Conservation (phyloP, 768 basidiomycete species). For the Leccinellum albellum region DNA sequence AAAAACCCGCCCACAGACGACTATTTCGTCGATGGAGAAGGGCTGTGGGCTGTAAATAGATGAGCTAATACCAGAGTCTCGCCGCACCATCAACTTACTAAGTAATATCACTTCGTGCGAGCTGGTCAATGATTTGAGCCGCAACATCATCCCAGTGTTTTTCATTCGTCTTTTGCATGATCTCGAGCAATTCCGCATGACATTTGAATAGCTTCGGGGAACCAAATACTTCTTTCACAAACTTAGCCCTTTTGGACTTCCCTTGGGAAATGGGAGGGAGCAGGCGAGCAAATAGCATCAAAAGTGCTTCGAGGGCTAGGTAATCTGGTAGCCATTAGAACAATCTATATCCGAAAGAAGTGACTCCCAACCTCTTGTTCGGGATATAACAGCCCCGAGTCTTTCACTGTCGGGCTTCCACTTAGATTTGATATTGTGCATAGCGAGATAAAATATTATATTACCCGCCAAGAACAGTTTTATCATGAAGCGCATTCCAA, state of each 20-base stretch:
- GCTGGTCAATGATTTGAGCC: constrained; percentile 41
- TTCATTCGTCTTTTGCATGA: constrained; percentile 40
- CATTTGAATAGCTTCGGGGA: constrained; percentile 35
- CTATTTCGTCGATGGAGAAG: constrained; percentile 43
- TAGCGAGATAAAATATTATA: constrained; percentile 2
- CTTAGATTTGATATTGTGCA: neutral
- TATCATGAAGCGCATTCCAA: constrained; percentile 43
- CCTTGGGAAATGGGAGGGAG: constrained; percentile 43
- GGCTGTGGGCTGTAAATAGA: constrained; percentile 51
- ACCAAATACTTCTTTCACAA: constrained; percentile 51
- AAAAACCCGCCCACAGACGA: constrained; percentile 32
- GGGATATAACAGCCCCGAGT: constrained; percentile 47
- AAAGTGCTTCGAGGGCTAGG: constrained; percentile 52
- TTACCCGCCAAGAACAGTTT: constrained; percentile 48
- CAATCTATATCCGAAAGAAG: neutral
- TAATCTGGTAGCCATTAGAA: constrained; percentile 39
- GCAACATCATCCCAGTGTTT: constrained; percentile 54
- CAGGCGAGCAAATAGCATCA: constrained; percentile 54
- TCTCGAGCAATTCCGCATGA: constrained; percentile 35
- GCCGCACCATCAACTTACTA: constrained; percentile 39
- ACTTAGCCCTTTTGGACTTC: constrained; percentile 38
- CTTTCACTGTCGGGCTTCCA: constrained; percentile 31
- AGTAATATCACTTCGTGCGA: constrained; percentile 43
- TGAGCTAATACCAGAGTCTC: constrained; percentile 1
- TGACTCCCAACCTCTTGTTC: constrained; percentile 43